Conservation (phyloP, 306 rosid genomes). For the Gastrolobium bilobum region DNA sequence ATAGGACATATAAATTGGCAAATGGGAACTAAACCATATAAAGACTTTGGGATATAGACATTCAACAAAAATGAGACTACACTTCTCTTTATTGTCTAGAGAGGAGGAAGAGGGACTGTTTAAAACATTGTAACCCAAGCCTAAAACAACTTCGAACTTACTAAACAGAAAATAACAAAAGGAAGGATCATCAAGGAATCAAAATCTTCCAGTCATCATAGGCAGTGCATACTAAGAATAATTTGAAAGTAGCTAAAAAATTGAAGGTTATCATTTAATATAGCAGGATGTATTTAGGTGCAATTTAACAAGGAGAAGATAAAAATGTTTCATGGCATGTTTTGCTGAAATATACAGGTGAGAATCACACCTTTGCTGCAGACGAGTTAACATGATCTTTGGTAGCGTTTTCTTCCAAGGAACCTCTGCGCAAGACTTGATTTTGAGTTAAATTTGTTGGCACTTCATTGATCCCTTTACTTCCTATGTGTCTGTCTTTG, state of each 20-base stretch:
- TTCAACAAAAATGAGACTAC: not conserved
- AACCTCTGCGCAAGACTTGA: slow-evolving; percentile 42
- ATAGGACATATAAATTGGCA: not conserved
- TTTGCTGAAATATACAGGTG: slow-evolving; percentile 14
- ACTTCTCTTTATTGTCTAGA: not conserved
- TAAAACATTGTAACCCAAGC: not conserved
- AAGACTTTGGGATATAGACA: slow-evolving; percentile 16
- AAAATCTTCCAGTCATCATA: slow-evolving; percentile 27
- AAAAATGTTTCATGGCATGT: slow-evolving; percentile 4
- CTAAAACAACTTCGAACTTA: slow-evolving; percentile 14
- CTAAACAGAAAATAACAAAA: slow-evolving; percentile 32
- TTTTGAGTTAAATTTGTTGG: slow-evolving; percentile 43
- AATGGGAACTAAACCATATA: slow-evolving; percentile 23
- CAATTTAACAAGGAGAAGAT: not conserved
- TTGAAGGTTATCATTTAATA: slow-evolving; percentile 4
- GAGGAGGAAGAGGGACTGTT: not conserved
- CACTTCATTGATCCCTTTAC: slow-evolving; percentile 28
- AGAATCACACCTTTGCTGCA: slow-evolving; percentile 57
- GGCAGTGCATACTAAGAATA: not conserved
- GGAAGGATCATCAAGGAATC: slow-evolving; percentile 7
- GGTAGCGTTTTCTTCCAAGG: slow-evolving; percentile 45
- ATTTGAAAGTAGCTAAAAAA: slow-evolving; percentile 7
- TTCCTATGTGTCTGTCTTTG: slow-evolving; percentile 10
- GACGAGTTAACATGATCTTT: slow-evolving; percentile 41
- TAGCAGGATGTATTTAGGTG: not conserved